Evolutionary conservation across 345 rosid genomes (phyloP).

Genomic region (thale cress (Arabidopsis thaliana)): TAIR10.1 NC_003074.8:3720501-3721000

Average conservation of each 20-base stretch:
- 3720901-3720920: conserved; percentile 22
- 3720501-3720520: conserved; percentile 54
- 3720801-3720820: conserved; percentile 71
- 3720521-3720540: conserved; percentile 82
- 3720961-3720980: conserved; percentile 65
- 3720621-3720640: conserved; percentile 57
- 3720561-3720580: conserved; percentile 51
- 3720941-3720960: conserved; percentile 52
- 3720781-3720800: conserved; percentile 60
- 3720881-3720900: conserved; percentile 48
- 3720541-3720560: conserved; percentile 62
- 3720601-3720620: conserved; percentile 67
- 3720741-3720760: conserved; percentile 55
- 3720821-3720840: conserved; percentile 73
- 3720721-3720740: conserved; percentile 23
- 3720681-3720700: conserved; percentile 50
- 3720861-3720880: conserved; percentile 58
- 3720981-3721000: conserved; percentile 72
- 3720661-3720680: conserved; percentile 77
- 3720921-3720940: conserved; percentile 6
- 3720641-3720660: conserved; percentile 68
- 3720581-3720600: conserved; percentile 65
- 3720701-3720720: conserved; percentile 21
- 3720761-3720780: conserved; percentile 86
- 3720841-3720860: conserved; percentile 70